Evolutionary conservation across 495 filamentous ascomycete genomes (phyloP), one percentile per base, ranked within the genome.

Genomic region (Penicillium longicatenatum): DNA sequence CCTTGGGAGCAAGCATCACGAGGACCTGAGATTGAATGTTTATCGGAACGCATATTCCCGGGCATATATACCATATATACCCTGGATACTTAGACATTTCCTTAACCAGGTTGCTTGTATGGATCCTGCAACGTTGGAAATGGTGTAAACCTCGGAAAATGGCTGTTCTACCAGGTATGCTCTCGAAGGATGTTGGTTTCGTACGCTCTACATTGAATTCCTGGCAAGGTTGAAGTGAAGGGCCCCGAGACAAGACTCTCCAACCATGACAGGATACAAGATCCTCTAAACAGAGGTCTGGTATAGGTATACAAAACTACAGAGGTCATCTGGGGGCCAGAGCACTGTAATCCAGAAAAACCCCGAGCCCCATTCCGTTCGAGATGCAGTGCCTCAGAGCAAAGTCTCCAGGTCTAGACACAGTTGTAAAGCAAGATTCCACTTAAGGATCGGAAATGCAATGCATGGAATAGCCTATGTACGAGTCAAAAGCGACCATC

Each of bases 391-490:
- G n/a, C n/a, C n/a, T 17, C 9, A 16, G 46, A 49, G 31, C 7
- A 7, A 10, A 46, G 6, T 14, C 9, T 24, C 26, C 8, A 44
- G 39, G 17, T 29, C 51, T 21, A 55, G 44, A 49, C 52, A 35
- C 37, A 39, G 43, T 39, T 47, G 26, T 31, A 31, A 24, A 33
- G 44, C 43, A 55, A 61, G 48, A 62, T 31, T 65, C 59, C 59
- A 65, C 65, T 67, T 47, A 61, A 62, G 64, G 64, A 63, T 67
- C 59, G 64, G 64, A 67, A 69, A 69, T 65, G 61, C 54, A 63
- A 60, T 67, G 60, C 67, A 69, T 65, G 67, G 55, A 66, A 64
- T 56, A 67, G 67, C 64, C 67, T 67, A 69, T 69, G 59, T 67
- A 67, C 42, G 59, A 67, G 56, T 62, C 57, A 51, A 67, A 67